Conservation (phyloP, 495 filamentous ascomycete species). For the Aspergillus cristatus region DNA sequence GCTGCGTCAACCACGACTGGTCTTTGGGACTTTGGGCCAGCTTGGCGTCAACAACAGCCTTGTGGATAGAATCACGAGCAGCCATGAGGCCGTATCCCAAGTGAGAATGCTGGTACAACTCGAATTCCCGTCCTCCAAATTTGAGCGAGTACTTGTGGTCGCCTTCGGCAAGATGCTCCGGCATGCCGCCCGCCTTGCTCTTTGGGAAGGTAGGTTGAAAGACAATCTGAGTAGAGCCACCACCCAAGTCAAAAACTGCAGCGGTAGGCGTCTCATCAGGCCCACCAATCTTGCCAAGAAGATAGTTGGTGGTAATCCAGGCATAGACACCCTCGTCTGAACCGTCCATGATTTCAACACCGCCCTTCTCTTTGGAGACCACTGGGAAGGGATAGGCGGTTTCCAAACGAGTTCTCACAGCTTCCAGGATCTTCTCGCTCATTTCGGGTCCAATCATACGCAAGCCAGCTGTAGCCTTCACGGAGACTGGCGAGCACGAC, state of each 20-base stretch:
- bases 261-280: conserved; percentile 84
- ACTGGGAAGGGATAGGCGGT: conserved; percentile 89
- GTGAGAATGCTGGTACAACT: conserved; percentile 97
- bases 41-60: conserved; percentile 55
- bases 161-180: conserved; percentile 72
- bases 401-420: conserved; percentile 78
- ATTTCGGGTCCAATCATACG: conserved; percentile 74
- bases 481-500: conserved; percentile 79
- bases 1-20: conserved; percentile 47
- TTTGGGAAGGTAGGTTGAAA: conserved; percentile 91
- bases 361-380: conserved; percentile 70
- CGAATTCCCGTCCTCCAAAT: conserved; percentile 84
- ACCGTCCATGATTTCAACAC: conserved; percentile 93
- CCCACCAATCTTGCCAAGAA: conserved; percentile 92
- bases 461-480: conserved; percentile 93
- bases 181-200: conserved; percentile 70
- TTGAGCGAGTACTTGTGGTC: conserved; percentile 94
- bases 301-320: conserved; percentile 98
- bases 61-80: conserved; percentile 78
- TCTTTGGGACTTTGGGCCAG: conserved; percentile 37
- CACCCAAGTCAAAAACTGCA: conserved; percentile 91
- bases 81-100: conserved; percentile 95
- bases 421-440: conserved; percentile 74
- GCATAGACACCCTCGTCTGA: conserved; percentile 96
- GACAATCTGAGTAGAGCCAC: conserved; percentile 95